Evolutionary conservation across 192 early-diverging fungal genomes (phyloP).

Genomic region (Funneliformis geosporum): DNA sequence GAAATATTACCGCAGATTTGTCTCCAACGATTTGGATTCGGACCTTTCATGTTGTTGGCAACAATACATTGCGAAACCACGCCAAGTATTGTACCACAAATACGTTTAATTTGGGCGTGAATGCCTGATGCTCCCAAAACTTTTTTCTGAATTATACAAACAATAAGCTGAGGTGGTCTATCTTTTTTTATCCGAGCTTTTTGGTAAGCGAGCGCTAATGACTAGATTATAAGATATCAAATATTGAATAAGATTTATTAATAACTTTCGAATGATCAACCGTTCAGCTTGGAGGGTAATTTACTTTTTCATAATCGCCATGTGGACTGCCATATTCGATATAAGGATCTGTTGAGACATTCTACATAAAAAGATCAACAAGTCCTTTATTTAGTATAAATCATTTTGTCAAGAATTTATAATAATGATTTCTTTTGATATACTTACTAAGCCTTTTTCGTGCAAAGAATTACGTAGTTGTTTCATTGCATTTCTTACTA

Average conservation of each 20-base stretch:
- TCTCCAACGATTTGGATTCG: conserved; percentile 28
- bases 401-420: conserved; percentile 42
- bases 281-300: conserved; percentile 63
- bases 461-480: conserved; percentile 70
- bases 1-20: conserved; percentile 90
- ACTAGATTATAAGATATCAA: conserved; percentile 5
- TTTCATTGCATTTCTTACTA: conserved; percentile 71
- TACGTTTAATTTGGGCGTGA: conserved; percentile 86
- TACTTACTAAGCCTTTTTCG: conserved; percentile 47
- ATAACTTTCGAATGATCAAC: conserved; percentile 56
- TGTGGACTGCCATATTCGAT: conserved; percentile 56
- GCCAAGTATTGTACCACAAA: conserved; percentile 84
- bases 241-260: not conserved
- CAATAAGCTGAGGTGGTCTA: conserved; percentile 74
- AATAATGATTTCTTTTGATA: not conserved
- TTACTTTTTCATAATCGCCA: conserved; percentile 67
- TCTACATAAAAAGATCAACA: conserved; percentile 19
- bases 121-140: conserved; percentile 72
- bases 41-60: conserved; percentile 42
- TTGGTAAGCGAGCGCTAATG: conserved; percentile 67
- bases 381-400: not conserved
- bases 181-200: conserved; percentile 63
- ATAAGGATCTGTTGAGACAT: conserved; percentile 46
- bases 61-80: conserved; percentile 83
- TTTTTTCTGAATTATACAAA: conserved; percentile 83